Evolutionary conservation across 305 asterid genomes (phyloP).

Genomic region (Fraxinus platypoda): DNA sequence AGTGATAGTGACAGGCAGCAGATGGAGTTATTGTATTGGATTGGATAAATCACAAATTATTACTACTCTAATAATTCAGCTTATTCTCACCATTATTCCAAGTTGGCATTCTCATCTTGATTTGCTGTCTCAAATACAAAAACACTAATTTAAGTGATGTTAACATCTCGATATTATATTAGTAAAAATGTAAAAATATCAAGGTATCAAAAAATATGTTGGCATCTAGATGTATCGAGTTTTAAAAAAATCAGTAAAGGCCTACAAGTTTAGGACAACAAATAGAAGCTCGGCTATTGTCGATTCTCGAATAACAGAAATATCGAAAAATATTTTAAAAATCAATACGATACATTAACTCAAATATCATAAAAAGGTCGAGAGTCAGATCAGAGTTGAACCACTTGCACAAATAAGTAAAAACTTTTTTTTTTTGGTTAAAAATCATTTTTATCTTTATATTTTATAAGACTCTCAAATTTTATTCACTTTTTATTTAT

Average conservation of each 20-base stretch:
- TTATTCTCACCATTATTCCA: neutral
- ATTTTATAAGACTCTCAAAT: too few species aligned
- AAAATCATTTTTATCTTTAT: too few species aligned
- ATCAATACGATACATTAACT: neutral
- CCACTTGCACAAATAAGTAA: neutral
- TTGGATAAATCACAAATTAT: neutral
- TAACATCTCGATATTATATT: too few species aligned
- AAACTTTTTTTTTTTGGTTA: too few species aligned
- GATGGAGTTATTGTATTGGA: neutral
- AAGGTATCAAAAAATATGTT: neutral
- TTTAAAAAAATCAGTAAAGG: too few species aligned
- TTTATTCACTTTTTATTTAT: too few species aligned
- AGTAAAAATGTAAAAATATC: too few species aligned
- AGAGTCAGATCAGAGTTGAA: neutral
- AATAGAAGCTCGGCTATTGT: neutral
- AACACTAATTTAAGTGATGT: too few species aligned
- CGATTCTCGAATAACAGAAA: too few species aligned
- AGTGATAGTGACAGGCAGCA: constrained; percentile 28
- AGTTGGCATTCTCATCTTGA: neutral
- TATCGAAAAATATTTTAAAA: too few species aligned
- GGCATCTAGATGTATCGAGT: neutral
- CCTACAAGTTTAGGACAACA: too few species aligned
- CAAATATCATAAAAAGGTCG: neutral
- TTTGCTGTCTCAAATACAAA: neutral
- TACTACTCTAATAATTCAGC: neutral